phyloP scores from a whole-genome alignment of 2,329 filamentous ascomycete species.

The Parastagonospora avenae region DNA sequence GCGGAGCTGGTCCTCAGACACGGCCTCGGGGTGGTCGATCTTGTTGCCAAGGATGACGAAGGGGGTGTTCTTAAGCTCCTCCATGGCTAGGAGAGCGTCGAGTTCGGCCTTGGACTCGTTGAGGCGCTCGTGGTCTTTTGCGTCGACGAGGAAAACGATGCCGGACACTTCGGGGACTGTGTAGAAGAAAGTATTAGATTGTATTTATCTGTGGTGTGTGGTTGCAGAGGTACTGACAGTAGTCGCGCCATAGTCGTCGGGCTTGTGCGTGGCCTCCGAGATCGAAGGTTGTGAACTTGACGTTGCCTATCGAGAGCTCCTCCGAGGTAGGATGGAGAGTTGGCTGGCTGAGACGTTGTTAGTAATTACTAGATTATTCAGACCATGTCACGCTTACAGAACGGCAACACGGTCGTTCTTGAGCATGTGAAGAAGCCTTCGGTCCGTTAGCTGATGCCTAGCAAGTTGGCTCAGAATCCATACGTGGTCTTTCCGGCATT shows the following conservation, averaged over 20 bases:
- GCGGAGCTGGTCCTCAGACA: slow-evolving; percentile 93
- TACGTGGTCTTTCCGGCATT: slow-evolving; percentile 94
- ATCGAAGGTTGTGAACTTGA: slow-evolving; percentile 94
- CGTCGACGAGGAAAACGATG: slow-evolving; percentile 97
- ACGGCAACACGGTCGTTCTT: slow-evolving; percentile 90
- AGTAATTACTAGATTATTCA: not conserved
- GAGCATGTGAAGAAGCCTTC: slow-evolving; percentile 80
- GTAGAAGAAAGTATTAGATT: slow-evolving; percentile 5
- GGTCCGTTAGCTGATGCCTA: slow-evolving; percentile 12
- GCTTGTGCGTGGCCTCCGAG: slow-evolving; percentile 50
- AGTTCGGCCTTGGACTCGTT: slow-evolving; percentile 95
- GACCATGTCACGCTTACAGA: slow-evolving; percentile 62
- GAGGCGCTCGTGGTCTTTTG: slow-evolving; percentile 95
- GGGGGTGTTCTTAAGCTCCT: slow-evolving; percentile 92
- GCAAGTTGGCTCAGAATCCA: not conserved
- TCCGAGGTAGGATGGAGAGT: slow-evolving; percentile 66
- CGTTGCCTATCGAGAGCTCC: slow-evolving; percentile 55
- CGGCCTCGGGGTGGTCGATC: slow-evolving; percentile 96
- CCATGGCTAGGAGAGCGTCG: slow-evolving; percentile 91
- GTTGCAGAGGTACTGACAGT: slow-evolving; percentile 29
- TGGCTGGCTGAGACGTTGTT: slow-evolving; percentile 24
- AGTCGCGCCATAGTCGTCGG: slow-evolving; percentile 48
- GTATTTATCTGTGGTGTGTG: not conserved
- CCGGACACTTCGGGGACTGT: slow-evolving; percentile 57
- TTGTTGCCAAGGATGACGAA: slow-evolving; percentile 98